These are phyloP conservation scores for Neoascochyta sp. DNA, from an alignment of 2,329 filamentous ascomycete genomes.

Conservation along the genomic window DNA sequence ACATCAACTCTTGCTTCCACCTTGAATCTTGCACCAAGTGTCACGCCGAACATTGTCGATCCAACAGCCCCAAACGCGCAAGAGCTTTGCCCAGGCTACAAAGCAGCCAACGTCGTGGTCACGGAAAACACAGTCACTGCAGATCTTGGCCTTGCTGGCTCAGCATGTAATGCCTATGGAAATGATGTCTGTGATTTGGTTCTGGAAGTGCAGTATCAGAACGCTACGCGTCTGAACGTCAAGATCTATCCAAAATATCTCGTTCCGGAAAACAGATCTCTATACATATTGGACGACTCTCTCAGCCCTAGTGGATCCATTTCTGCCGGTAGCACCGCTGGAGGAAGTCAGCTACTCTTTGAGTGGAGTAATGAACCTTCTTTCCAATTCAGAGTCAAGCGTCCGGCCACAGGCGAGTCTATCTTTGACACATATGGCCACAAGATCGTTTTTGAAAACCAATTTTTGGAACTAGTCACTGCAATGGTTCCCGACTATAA, in stretches of 20 bases:
- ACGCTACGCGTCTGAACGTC: conserved; percentile 45
- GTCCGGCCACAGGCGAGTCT: conserved; percentile 52
- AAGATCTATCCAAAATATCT: conserved; percentile 1
- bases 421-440: conserved; percentile 66
- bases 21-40: conserved; percentile 1
- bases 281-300: conserved; percentile 1
- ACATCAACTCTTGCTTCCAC: conserved; percentile 1
- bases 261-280: background rate
- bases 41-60: conserved; percentile 1
- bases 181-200: conserved; percentile 52
- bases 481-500: conserved; percentile 52
- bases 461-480: conserved; percentile 53
- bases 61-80: conserved; percentile 8
- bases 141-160: conserved; percentile 62
- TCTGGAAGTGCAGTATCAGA: conserved; percentile 57
- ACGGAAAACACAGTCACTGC: conserved; percentile 58
- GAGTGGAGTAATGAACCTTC: conserved; percentile 56
- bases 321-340: background rate
- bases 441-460: conserved; percentile 66
- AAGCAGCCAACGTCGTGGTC: conserved; percentile 54
- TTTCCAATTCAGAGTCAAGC: conserved; percentile 63
- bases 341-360: conserved; percentile 56
- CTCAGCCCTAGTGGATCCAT: conserved; percentile 1
- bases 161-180: conserved; percentile 57
- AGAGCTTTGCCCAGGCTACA: conserved; percentile 60